Conservation (phyloP, 2,329 filamentous ascomycete species). For the Aphanoascus verrucosus region DNA sequence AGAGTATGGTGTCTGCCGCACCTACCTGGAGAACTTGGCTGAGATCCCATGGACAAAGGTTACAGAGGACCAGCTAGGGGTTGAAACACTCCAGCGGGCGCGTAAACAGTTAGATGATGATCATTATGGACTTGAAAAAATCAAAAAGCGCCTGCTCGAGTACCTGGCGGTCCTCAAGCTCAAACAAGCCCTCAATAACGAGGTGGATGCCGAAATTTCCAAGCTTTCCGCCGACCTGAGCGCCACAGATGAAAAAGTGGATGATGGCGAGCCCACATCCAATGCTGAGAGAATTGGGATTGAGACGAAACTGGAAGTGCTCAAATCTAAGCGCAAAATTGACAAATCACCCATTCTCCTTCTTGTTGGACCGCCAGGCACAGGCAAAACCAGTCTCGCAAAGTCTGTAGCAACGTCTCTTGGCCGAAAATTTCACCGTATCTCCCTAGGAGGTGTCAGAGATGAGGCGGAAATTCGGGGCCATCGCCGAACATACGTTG, state of each 20-base stretch:
- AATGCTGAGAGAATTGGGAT: slow-evolving; percentile 37
- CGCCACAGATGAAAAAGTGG: slow-evolving; percentile 39
- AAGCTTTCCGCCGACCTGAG: slow-evolving; percentile 41
- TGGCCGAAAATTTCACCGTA: slow-evolving; percentile 90
- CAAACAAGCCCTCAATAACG: slow-evolving; percentile 81
- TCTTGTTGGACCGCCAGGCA: slow-evolving; percentile 83
- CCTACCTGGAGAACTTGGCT: slow-evolving; percentile 83
- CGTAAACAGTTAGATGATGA: slow-evolving; percentile 88
- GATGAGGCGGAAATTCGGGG: slow-evolving; percentile 96
- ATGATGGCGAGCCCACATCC: slow-evolving; percentile 47
- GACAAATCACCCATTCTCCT: slow-evolving; percentile 95
- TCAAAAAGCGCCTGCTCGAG: slow-evolving; percentile 91
- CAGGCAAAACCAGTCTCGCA: slow-evolving; percentile 90
- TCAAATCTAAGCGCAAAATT: slow-evolving; percentile 72
- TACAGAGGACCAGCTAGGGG: slow-evolving; percentile 77
- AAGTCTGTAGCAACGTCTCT: slow-evolving; percentile 86
- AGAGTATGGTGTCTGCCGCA: slow-evolving; percentile 86
- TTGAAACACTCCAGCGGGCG: slow-evolving; percentile 65
- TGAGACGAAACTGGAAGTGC: slow-evolving; percentile 58
- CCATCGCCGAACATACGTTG: slow-evolving; percentile 89
- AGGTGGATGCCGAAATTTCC: slow-evolving; percentile 65
- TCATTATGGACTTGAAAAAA: slow-evolving; percentile 90
- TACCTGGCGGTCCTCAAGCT: slow-evolving; percentile 93
- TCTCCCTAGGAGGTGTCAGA: slow-evolving; percentile 87
- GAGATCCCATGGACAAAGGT: slow-evolving; percentile 86